Evolutionary conservation across 2,329 filamentous ascomycete species (phyloP).

Genomic region (Biscogniauxia mediterranea): DNA sequence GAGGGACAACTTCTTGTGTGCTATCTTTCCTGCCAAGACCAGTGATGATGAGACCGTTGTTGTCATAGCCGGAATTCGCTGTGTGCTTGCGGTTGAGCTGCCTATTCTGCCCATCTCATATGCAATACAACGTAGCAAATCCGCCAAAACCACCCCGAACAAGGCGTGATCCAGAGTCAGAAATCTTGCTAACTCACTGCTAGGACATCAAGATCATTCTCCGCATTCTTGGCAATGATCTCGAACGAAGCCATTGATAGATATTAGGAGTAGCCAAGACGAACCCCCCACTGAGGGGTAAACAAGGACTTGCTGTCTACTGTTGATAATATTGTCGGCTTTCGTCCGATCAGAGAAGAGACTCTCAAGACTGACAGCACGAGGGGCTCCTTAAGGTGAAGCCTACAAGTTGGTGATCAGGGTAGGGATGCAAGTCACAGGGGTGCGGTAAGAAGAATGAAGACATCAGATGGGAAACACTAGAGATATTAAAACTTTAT

Average conservation of each 20-base stretch:
- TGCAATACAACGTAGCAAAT: neutral
- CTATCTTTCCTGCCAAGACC: neutral
- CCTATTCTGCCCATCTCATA: constrained; percentile 2
- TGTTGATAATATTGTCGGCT: neutral
- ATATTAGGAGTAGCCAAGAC: neutral
- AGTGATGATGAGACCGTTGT: neutral
- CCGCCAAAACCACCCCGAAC: neutral
- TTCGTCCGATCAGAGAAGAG: too few relatives aligned
- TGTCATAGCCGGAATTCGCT: neutral
- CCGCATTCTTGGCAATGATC: neutral
- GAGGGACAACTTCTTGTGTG: neutral
- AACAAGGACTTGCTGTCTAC: neutral
- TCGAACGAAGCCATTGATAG: neutral
- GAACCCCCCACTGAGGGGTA: constrained; percentile 1
- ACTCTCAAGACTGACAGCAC: neutral
- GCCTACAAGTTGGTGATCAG: neutral
- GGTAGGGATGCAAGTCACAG: neutral
- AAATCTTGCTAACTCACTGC: neutral
- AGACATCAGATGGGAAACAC: neutral
- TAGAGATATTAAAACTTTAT: neutral
- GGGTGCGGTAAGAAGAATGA: neutral
- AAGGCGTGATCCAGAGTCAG: neutral
- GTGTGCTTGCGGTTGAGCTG: neutral
- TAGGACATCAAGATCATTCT: neutral
- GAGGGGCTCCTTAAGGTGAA: neutral